These are phyloP conservation scores for Paramecium octaurelia DNA, from an alignment of 73 alveolate genomes.

Conservation along the genomic window DNA sequence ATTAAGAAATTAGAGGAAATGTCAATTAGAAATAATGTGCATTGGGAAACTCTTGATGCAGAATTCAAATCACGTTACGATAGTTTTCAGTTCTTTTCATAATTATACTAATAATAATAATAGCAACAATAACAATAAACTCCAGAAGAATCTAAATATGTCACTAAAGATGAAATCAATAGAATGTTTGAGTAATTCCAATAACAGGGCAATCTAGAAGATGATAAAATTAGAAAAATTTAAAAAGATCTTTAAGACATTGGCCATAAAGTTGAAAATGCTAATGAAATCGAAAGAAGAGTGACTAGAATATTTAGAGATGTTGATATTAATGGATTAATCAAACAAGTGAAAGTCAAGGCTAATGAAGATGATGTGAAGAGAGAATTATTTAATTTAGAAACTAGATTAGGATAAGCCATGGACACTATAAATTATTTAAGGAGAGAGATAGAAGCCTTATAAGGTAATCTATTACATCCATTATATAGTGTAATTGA, in stretches of 20 bases:
- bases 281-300: slow-evolving; percentile 55
- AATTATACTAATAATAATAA: background rate
- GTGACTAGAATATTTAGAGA: slow-evolving; percentile 57
- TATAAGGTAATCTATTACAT: background rate
- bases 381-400: slow-evolving; percentile 38
- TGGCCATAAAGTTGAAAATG: slow-evolving; percentile 45
- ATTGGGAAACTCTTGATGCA: slow-evolving; percentile 43
- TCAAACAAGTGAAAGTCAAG: slow-evolving; percentile 45
- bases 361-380: slow-evolving; percentile 49
- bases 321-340: slow-evolving; percentile 53
- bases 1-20: slow-evolving; percentile 55
- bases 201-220: slow-evolving; percentile 48
- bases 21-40: slow-evolving; percentile 41
- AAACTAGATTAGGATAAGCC: slow-evolving; percentile 9
- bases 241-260: slow-evolving; percentile 53
- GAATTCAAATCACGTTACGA: slow-evolving; percentile 37
- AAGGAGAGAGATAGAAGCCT: slow-evolving; percentile 55
- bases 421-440: slow-evolving; percentile 21
- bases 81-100: background rate
- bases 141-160: slow-evolving; percentile 29
- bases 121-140: background rate
- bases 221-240: slow-evolving; percentile 49
- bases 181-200: slow-evolving; percentile 38
- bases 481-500: background rate
- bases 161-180: slow-evolving; percentile 54